Evolutionary conservation across 305 asterid species (phyloP).

Genomic region (Fraxinus paxiana): DNA sequence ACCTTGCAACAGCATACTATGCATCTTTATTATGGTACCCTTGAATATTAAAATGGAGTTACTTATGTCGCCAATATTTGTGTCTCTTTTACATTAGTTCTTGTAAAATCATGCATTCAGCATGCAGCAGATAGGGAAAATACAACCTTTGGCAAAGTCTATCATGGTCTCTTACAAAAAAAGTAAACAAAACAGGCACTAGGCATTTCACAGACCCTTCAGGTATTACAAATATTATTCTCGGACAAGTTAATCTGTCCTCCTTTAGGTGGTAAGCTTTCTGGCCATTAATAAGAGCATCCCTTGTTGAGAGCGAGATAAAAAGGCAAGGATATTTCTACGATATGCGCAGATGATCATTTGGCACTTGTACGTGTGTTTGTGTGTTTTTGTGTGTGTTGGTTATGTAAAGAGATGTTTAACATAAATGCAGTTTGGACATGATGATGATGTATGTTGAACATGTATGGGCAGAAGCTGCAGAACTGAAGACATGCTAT

Average conservation of each 20-base stretch:
- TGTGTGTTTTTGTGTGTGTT: not conserved
- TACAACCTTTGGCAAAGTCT: not conserved
- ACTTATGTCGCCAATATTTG: not conserved
- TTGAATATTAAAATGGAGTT: not conserved
- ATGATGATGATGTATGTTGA: not conserved
- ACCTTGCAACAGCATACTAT: not conserved
- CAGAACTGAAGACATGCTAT: not conserved
- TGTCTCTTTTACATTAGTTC: constrained; percentile 1
- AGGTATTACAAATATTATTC: not conserved
- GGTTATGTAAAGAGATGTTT: not conserved
- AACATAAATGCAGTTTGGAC: not conserved
- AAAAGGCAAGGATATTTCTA: not conserved
- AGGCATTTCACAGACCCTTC: not conserved
- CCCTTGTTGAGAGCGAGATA: not conserved
- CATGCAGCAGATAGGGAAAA: not conserved
- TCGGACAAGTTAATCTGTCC: not conserved
- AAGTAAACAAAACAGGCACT: not conserved
- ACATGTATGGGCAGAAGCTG: not conserved
- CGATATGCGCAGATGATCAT: not conserved
- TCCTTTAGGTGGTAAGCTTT: not conserved
- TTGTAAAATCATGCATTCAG: constrained; percentile 4
- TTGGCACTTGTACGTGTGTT: not conserved
- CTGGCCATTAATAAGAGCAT: not conserved
- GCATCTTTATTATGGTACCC: not conserved
- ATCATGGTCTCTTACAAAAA: not conserved